These are phyloP conservation scores for Rhododendron kiyosumense DNA, from an alignment of 148 eudicot species.

Conservation along the genomic window DNA sequence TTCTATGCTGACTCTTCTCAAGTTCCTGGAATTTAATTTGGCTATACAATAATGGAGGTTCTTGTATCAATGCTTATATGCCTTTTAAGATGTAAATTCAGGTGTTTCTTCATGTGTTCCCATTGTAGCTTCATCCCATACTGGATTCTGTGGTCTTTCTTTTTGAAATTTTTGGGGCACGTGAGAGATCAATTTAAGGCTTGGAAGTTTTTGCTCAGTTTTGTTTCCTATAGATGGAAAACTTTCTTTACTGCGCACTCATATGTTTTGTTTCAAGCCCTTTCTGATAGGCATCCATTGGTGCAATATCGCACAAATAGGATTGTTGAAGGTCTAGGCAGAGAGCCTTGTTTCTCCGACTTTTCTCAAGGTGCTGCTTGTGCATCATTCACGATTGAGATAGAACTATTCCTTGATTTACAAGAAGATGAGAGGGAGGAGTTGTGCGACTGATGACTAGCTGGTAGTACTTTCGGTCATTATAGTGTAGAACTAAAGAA, in stretches of 20 bases:
- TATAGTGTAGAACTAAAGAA: not conserved
- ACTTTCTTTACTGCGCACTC: not conserved
- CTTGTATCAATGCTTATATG: constrained; percentile 10
- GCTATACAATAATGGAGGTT: constrained; percentile 15
- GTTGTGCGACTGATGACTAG: not conserved
- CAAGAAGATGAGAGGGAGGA: not conserved
- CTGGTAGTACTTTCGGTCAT: not conserved
- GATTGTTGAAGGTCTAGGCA: not conserved
- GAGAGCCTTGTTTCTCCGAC: not conserved
- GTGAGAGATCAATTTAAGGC: constrained; percentile 5
- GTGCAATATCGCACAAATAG: not conserved
- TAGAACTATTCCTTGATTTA: not conserved
- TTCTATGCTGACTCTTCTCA: not conserved
- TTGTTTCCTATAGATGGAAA: constrained; percentile 19
- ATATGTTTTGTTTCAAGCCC: not conserved
- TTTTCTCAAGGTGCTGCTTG: not conserved
- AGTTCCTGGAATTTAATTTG: constrained; percentile 14
- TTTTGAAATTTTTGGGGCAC: constrained; percentile 11
- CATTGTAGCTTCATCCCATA: constrained; percentile 6
- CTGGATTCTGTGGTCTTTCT: constrained; percentile 4
- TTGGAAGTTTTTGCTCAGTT: constrained; percentile 9
- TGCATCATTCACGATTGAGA: not conserved
- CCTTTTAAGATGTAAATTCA: constrained; percentile 13
- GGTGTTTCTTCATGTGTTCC: constrained; percentile 6
- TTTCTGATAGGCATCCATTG: not conserved